Percentiles rank a stretch among this genome's conserved stretches.
Conservation (phyloP, 331 rosid species). For the Malus hybrid region DNA sequence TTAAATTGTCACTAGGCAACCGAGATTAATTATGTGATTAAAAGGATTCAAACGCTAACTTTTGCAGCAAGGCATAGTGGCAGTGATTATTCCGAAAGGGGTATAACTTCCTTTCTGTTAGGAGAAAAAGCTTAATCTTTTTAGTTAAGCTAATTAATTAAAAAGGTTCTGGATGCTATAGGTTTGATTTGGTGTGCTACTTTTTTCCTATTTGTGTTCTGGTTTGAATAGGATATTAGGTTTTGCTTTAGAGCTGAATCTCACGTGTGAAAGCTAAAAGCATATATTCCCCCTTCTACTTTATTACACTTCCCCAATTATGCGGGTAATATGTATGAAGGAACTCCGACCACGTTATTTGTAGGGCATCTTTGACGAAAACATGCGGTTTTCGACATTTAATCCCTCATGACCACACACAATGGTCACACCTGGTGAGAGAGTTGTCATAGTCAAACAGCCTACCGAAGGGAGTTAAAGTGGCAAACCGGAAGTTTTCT, state of each 20-base stretch:
- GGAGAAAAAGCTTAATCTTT: background rate
- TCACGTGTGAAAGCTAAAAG: background rate
- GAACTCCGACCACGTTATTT: background rate
- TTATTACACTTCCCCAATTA: conserved; percentile 10
- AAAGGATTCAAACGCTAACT: conserved; percentile 6
- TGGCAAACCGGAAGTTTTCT: background rate
- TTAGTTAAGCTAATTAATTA: background rate
- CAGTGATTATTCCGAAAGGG: background rate
- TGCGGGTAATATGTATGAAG: background rate
- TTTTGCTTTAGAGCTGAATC: conserved; percentile 1
- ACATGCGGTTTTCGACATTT: background rate
- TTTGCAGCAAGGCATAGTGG: conserved; percentile 1
- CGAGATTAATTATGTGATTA: background rate
- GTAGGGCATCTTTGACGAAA: background rate
- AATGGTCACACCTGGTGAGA: background rate
- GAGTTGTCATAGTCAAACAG: background rate
- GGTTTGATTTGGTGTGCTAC: background rate
- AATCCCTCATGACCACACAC: background rate
- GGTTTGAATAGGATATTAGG: background rate
- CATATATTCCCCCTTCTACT: conserved; percentile 11
- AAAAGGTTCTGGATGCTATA: background rate
- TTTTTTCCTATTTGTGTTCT: background rate
- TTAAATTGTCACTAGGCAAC: background rate
- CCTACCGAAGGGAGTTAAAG: background rate
- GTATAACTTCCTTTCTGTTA: background rate